These are phyloP conservation scores for Arthrinium puccinioides DNA, from an alignment of 2,329 filamentous ascomycete genomes.

Conservation along the genomic window DNA sequence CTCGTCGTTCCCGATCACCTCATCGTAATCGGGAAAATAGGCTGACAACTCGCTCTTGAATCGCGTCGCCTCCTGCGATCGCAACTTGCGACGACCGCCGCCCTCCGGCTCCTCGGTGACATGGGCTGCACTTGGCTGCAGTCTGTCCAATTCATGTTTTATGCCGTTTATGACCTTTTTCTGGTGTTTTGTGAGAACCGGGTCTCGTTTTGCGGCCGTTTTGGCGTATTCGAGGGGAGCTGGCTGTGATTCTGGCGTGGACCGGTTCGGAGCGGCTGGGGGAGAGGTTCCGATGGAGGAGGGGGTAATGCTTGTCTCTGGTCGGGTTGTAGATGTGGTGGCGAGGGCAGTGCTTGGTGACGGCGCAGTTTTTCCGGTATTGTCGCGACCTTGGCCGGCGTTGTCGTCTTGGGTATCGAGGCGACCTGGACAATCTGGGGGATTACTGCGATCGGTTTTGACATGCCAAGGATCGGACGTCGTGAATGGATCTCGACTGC, in stretches of 20 bases:
- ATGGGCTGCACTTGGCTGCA: conserved; percentile 42
- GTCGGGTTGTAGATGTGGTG: conserved; percentile 9
- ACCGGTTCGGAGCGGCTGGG: conserved; percentile 8
- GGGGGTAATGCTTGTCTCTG: conserved; percentile 6
- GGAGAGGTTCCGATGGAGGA: conserved; percentile 15
- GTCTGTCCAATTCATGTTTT: conserved; percentile 50
- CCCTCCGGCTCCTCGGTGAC: conserved; percentile 36
- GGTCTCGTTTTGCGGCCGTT: conserved; percentile 9
- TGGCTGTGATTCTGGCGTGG: conserved; percentile 6
- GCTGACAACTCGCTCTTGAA: conserved; percentile 86
- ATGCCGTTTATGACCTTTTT: conserved; percentile 55
- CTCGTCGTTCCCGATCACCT: conserved; percentile 79
- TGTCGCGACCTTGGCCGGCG: conserved; percentile 13
- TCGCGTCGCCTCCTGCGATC: conserved; percentile 77
- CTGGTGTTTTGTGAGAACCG: conserved; percentile 40
- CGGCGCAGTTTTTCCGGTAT: conserved; percentile 13
- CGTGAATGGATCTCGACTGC: conserved; percentile 43
- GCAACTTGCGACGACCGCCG: conserved; percentile 67
- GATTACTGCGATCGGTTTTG: conserved; percentile 18
- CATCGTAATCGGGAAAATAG: conserved; percentile 92
- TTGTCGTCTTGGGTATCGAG: conserved; percentile 4
- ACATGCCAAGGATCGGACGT: conserved; percentile 13
- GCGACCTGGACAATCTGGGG: conserved; percentile 14
- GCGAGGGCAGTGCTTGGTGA: conserved; percentile 9
- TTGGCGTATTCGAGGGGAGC: no score